phyloP scores from a whole-genome alignment of 2,329 filamentous ascomycete species.

The Neophaeococcomyces mojaviensis region DNA sequence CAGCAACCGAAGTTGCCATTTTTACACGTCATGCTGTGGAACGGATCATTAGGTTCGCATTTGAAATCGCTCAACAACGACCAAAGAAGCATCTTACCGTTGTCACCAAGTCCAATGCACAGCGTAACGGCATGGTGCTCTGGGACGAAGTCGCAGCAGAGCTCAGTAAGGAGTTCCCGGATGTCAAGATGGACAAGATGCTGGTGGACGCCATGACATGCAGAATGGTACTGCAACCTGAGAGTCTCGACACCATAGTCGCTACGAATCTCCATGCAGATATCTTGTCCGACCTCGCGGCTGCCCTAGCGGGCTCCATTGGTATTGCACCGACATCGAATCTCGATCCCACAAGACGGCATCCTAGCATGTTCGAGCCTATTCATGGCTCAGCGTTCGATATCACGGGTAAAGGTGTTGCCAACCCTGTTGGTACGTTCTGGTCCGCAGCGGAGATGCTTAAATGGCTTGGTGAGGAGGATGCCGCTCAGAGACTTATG shows the following conservation, averaged over 20 bases:
- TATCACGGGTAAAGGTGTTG: slow-evolving; percentile 90
- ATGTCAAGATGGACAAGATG: slow-evolving; percentile 58
- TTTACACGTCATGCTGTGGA: slow-evolving; percentile 56
- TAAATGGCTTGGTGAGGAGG: slow-evolving; percentile 53
- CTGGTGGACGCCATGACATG: slow-evolving; percentile 61
- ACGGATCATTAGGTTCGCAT: slow-evolving; percentile 56
- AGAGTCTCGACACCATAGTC: slow-evolving; percentile 56
- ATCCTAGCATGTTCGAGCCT: slow-evolving; percentile 58
- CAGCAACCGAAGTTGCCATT: slow-evolving; percentile 55
- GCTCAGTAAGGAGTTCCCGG: slow-evolving; percentile 51
- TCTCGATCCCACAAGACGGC: slow-evolving; percentile 54
- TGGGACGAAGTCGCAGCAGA: slow-evolving; percentile 57
- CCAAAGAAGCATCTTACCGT: slow-evolving; percentile 54
- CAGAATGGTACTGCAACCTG: slow-evolving; percentile 55
- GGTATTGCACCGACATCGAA: slow-evolving; percentile 66
- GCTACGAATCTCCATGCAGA: slow-evolving; percentile 58
- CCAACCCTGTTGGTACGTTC: slow-evolving; percentile 74
- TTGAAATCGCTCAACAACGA: slow-evolving; percentile 51
- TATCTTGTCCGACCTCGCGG: slow-evolving; percentile 63
- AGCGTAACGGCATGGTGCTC: slow-evolving; percentile 60
- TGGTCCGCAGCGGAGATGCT: slow-evolving; percentile 66
- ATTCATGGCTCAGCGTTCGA: slow-evolving; percentile 80
- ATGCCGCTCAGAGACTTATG: slow-evolving; percentile 51
- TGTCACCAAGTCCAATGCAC: slow-evolving; percentile 60
- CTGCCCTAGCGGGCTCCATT: slow-evolving; percentile 62